A percentile compares a stretch with the other conserved stretches of the same genome.
Evolutionary conservation across 331 rosid species (phyloP).

Genomic region (Acacia concinna): DNA sequence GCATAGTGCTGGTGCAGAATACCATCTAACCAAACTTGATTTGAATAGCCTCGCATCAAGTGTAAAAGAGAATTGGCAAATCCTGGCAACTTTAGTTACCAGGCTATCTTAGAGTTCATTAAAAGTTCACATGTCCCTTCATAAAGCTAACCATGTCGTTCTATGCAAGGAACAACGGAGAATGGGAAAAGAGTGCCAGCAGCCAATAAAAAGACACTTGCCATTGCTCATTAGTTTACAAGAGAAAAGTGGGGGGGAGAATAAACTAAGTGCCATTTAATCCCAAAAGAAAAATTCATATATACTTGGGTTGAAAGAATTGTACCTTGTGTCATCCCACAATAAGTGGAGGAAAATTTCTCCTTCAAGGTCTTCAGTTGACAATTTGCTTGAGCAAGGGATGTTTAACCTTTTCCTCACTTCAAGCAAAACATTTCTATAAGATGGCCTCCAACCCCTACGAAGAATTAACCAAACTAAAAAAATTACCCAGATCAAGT

Average conservation of each 20-base stretch:
- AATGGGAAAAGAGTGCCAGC: neutral
- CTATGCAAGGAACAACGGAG: neutral
- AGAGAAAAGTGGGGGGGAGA: neutral
- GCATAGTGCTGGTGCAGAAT: neutral
- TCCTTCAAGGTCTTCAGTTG: constrained; percentile 83
- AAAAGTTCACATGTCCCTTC: neutral
- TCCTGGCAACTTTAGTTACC: neutral
- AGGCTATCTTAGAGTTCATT: neutral
- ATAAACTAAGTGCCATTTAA: neutral
- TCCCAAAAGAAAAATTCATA: neutral
- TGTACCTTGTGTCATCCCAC: constrained; percentile 58
- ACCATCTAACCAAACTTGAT: neutral
- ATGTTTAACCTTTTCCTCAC: constrained; percentile 64
- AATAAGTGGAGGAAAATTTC: constrained; percentile 88
- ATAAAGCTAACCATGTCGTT: neutral
- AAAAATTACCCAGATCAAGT: constrained; percentile 11
- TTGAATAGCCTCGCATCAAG: neutral
- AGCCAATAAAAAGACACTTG: neutral
- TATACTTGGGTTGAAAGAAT: neutral
- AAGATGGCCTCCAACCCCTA: constrained; percentile 98
- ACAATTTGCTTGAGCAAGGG: constrained; percentile 72
- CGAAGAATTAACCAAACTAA: constrained; percentile 31
- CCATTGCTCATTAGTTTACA: neutral
- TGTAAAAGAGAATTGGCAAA: neutral
- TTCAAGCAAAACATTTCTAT: constrained; percentile 83